Conservation (phyloP, 2,329 filamentous ascomycete species). For the Pyrenophora teres region DNA sequence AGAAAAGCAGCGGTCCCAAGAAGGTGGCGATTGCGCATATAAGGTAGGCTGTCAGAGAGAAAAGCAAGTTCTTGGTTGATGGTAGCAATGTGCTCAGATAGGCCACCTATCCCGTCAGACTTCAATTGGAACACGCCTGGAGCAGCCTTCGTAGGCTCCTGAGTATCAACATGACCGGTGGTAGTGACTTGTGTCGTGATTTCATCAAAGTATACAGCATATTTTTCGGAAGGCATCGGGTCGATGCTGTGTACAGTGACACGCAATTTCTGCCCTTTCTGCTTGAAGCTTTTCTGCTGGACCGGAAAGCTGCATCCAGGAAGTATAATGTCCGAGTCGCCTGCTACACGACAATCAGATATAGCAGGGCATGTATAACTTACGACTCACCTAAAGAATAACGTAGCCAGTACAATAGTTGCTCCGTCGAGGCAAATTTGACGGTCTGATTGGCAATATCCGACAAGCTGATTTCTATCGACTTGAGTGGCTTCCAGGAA, state of each 20-base stretch:
- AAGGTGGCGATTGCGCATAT: constrained; percentile 32
- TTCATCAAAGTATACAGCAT: constrained; percentile 39
- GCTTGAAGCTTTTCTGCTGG: constrained; percentile 49
- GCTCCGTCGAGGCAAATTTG: constrained; percentile 32
- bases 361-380: not conserved
- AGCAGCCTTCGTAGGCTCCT: constrained; percentile 5
- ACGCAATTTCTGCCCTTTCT: constrained; percentile 55
- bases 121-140: constrained; percentile 38
- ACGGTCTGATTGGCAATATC: constrained; percentile 22
- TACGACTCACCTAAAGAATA: constrained; percentile 38
- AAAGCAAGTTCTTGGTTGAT: constrained; percentile 69
- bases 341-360: constrained; percentile 47
- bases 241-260: constrained; percentile 66
- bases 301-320: constrained; percentile 73
- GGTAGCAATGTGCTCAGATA: constrained; percentile 65
- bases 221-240: constrained; percentile 32
- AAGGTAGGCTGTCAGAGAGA: constrained; percentile 24
- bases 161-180: constrained; percentile 13
- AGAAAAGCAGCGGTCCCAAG: constrained; percentile 63
- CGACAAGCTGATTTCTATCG: constrained; percentile 31
- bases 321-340: constrained; percentile 68
- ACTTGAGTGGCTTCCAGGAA: constrained; percentile 35
- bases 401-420: constrained; percentile 39
- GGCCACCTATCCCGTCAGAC: constrained; percentile 65
- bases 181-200: constrained; percentile 29